Base-by-base conservation (phyloP, 2,329 filamentous ascomycete species). In the Hortaea werneckii region DNA sequence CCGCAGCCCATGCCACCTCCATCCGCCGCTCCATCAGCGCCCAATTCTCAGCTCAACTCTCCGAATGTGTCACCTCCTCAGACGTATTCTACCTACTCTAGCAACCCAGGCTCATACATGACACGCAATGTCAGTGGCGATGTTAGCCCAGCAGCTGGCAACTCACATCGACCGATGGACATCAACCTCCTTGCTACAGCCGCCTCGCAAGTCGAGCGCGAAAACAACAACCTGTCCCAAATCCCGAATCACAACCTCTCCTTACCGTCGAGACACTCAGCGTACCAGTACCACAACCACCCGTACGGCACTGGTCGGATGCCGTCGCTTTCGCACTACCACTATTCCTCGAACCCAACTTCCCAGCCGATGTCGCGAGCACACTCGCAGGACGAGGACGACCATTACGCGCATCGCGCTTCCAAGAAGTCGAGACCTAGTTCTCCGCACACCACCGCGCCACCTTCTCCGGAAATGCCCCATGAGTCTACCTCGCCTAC, bases 1-100 rank as follows among this genome's bases (percentile, higher is more conserved):
- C 37, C 42, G 7, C 35, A 43, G 8, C 30, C 35, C 26, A 37
- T 94, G 80, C 86, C 87, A 50, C 51, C 85, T 82, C 47, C 83
- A 34, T 80, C 78, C 51, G 83, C 86, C 62, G 87, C 90, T 52
- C 84, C 87, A 59, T 95, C 89, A 29, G 89, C 90, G 11, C 90
- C 90, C 8, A 80, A 80, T 10, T 95, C 90, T 10, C 83, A 87
- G 50, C 72, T 94, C 46, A 86, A 77, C 46, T 96, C 90, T n/a
- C 90, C 90, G 40, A 95, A 95, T 65, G 87, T 95, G 42, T 96
- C 90, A 13, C 92, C 92, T 41, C 90, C 92, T 42, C 87, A 95
- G 68, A 89, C 86, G 1, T 95, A 85, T 72, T 72, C 75, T 30
- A 77, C 70, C 52, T 80, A 78, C 59, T 73, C 76, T 40, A 74